phyloP scores from a whole-genome alignment of 331 rosid species.

The Quercus lobata region DNA sequence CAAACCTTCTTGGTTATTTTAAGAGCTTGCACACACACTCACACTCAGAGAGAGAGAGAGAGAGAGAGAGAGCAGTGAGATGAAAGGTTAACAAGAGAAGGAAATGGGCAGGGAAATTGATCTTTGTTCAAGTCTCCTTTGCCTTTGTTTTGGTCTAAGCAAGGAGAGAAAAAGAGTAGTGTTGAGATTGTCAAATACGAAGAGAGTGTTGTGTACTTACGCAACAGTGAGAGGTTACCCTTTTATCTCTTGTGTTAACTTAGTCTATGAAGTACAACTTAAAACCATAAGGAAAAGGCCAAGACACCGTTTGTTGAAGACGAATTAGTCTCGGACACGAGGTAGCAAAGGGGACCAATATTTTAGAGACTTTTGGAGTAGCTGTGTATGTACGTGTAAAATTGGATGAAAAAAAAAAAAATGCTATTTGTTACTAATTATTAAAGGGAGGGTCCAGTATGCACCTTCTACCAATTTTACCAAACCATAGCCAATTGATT shows the following conservation, averaged over 20 bases:
- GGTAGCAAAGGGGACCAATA: slow-evolving; percentile 4
- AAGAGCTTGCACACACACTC: too few relatives aligned
- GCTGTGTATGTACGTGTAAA: background rate
- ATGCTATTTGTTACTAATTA: background rate
- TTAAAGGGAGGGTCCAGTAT: background rate
- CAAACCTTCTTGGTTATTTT: too few relatives aligned
- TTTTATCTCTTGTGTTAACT: slow-evolving; percentile 1
- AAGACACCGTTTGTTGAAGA: slow-evolving; percentile 3
- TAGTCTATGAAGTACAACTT: slow-evolving; percentile 1
- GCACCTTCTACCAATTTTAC: background rate
- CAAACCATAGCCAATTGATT: slow-evolving; percentile 11
- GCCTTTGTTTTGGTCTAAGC: slow-evolving; percentile 5
- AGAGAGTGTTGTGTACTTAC: slow-evolving; percentile 11
- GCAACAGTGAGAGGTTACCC: background rate
- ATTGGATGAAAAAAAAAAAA: background rate
- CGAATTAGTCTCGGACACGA: background rate
- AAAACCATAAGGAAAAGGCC: slow-evolving; percentile 1
- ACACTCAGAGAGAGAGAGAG: background rate
- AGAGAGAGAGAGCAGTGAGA: background rate
- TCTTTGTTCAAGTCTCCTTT: slow-evolving; percentile 6
- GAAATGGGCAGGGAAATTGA: background rate
- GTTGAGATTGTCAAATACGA: slow-evolving; percentile 41
- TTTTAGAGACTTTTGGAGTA: slow-evolving; percentile 21
- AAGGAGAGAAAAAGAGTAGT: background rate
- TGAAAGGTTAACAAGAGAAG: background rate